Percentiles rank a stretch among this genome's conserved stretches.
These are phyloP conservation scores for Paraconiothyrium sp. DNA, from an alignment of 2,329 filamentous ascomycete genomes.

Conservation along the genomic window DNA sequence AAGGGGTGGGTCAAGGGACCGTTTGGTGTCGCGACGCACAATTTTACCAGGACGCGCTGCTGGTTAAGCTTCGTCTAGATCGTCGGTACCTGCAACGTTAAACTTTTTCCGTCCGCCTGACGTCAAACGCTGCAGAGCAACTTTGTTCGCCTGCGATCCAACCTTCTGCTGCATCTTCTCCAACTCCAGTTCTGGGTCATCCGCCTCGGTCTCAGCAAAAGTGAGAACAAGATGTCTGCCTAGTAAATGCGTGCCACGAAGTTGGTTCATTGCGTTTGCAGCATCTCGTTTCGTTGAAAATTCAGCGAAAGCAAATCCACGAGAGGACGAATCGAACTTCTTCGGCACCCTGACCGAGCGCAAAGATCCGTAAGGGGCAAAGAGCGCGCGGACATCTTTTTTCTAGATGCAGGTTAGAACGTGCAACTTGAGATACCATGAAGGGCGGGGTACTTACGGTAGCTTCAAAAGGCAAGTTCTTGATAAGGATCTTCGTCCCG, in stretches of 20 bases:
- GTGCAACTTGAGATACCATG: slow-evolving; percentile 9
- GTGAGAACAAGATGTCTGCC: slow-evolving; percentile 90
- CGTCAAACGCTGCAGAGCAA: slow-evolving; percentile 88
- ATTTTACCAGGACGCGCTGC: slow-evolving; percentile 41
- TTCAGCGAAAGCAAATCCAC: slow-evolving; percentile 96
- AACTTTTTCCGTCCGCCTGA: slow-evolving; percentile 87
- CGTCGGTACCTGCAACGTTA: slow-evolving; percentile 77
- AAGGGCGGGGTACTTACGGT: slow-evolving; percentile 35
- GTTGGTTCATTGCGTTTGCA: slow-evolving; percentile 85
- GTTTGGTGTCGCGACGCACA: slow-evolving; percentile 42
- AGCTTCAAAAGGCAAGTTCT: slow-evolving; percentile 96
- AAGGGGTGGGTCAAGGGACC: slow-evolving; percentile 44
- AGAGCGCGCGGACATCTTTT: slow-evolving; percentile 86
- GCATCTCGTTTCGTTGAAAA: slow-evolving; percentile 93
- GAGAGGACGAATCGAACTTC: slow-evolving; percentile 88
- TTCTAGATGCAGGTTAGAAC: slow-evolving; percentile 60
- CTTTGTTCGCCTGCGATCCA: slow-evolving; percentile 87
- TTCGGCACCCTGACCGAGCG: slow-evolving; percentile 92
- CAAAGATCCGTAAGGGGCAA: slow-evolving; percentile 90
- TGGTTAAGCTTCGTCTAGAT: slow-evolving; percentile 56
- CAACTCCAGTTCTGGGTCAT: slow-evolving; percentile 95
- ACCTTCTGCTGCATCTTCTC: slow-evolving; percentile 97
- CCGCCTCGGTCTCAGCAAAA: slow-evolving; percentile 86
- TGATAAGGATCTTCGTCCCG: slow-evolving; percentile 93
- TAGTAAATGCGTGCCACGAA: slow-evolving; percentile 91